These are phyloP conservation scores for Xylariales sp. DNA, from an alignment of 2,329 filamentous ascomycete species.

Conservation along the genomic window DNA sequence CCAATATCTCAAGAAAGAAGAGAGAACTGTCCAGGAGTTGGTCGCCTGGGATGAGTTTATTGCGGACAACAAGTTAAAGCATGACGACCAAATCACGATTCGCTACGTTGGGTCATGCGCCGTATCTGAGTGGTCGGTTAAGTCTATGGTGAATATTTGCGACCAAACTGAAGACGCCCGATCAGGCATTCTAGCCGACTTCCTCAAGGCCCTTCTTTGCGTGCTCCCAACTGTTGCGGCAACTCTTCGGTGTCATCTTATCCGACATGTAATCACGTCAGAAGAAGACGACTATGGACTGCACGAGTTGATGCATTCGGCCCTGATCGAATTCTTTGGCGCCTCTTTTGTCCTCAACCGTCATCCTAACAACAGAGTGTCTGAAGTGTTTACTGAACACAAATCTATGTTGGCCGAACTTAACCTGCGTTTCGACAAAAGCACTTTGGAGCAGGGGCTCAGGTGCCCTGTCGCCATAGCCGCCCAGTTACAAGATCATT, in stretches of 20 bases:
- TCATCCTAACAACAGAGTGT: not conserved
- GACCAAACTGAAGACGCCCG: slow-evolving; percentile 9
- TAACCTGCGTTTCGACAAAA: not conserved
- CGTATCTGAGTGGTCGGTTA: not conserved
- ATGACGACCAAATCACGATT: slow-evolving; percentile 7
- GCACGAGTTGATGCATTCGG: slow-evolving; percentile 18
- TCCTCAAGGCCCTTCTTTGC: slow-evolving; percentile 6
- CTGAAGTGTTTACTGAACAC: not conserved
- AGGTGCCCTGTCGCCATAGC: not conserved
- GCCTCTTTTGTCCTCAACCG: slow-evolving; percentile 16
- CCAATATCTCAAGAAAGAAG: slow-evolving; percentile 7
- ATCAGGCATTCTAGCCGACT: slow-evolving; percentile 21
- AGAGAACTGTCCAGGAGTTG: slow-evolving; percentile 8
- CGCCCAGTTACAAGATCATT: not conserved
- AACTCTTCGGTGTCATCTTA: slow-evolving; percentile 9
- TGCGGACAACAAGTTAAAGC: not conserved
- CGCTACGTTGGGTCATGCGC: slow-evolving; percentile 19
- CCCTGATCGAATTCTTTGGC: slow-evolving; percentile 29
- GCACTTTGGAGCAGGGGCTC: not conserved
- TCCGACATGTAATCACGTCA: slow-evolving; percentile 6
- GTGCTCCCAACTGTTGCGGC: slow-evolving; percentile 6
- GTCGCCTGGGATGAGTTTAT: slow-evolving; percentile 9
- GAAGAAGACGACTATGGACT: not conserved
- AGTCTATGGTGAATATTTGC: not conserved
- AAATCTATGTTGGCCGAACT: not conserved